Evolutionary conservation across 1,284 basidiomycete species (phyloP), one percentile per base, ranked within the genome.

Genomic region (Sparassis latifolia): DNA sequence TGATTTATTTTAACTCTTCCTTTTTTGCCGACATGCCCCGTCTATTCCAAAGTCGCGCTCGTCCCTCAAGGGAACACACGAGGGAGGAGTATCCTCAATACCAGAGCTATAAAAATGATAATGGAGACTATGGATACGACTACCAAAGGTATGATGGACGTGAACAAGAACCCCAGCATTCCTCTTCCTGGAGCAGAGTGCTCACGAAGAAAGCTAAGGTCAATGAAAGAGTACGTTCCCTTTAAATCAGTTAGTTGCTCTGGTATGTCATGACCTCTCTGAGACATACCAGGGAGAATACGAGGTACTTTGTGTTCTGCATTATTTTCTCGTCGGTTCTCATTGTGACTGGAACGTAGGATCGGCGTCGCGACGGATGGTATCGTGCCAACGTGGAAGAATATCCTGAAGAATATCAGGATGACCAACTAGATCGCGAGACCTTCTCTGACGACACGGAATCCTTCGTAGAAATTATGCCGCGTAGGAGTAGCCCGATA

Each of bases 101-200:
- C 48, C 59, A 61, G 10, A 52, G 55, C 33, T 59, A 62, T 41
- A 56, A 59, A 47, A 59, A 57, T 56, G 52, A 55, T 43, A 53
- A 58, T 52, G 53, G 52, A 42, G 52, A 54, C 12, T 57, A 58
- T 30, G 56, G 57, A 51, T 52, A 58, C 55, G 60, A 56, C 55
- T 55, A 60, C 56, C 20, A 20, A 20, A 58, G 54, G 48, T 57
- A 58, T 45, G 51, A 61, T 32, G 53, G 61, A 28, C 44, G 42
- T 33, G 52, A 44, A 45, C 58, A 60, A 46, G 60, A 59, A 28
- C 47, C 42, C n/a, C 50, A 47, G 33, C 45, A 42, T 28, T 3
- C 48, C 20, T 57, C 63, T 50, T 49, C 59, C 52, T 64, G 63
- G 62, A 59, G 62, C 53, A 64, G 57, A 47, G 56, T 62, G 29